Base-by-base conservation (phyloP, 169 alveolate species). In the Plasmodium knowlesi region DNA sequence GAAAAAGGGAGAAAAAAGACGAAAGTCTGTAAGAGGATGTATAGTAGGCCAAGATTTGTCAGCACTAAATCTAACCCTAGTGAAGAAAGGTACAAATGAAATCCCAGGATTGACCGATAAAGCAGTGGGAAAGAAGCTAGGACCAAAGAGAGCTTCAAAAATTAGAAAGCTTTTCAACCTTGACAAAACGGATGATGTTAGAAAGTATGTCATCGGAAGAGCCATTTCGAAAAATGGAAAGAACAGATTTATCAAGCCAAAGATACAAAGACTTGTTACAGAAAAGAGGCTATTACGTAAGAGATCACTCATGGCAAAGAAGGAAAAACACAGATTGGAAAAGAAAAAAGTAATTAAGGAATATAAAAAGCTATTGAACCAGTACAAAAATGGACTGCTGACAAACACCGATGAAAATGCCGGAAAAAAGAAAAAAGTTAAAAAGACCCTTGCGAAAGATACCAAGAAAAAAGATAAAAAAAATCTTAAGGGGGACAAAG, bases 11-110 rank as follows among this genome's bases (percentile, higher is more conserved):
- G 99, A 98, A 95, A 98, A 98, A 97, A 99, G 98, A 98, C 98
- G 99, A 96, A 99, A 99, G 97, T 98, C 99, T 39, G 99, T 99
- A 54, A 98, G 99, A 94, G 99, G 99, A 34, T 98, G 99, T 98
- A 99, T 99, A 94, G 99, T 99, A 79, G 99, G 99, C 50, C 99
- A 99, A 70, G 99, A 99, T 96, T 98, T 99, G 80, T 98, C 99
- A 67, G 99, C 99, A 92, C 96, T 99, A 85, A 97, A 98, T 95
- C 96, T 99, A 86, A 98, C 98, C 82, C 85, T 99, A 92, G 98
- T 98, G 92, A 98, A 99, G 98, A 99, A 98, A 97, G 99, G 99
- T n/a, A 98, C 97, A 10, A 96, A 97, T 32, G 99, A 98, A 70
- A 98, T 99, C 78, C 98, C 98, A 82, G 99, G 99, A 57, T 97